These are phyloP conservation scores for Dendryphion nanum DNA, from an alignment of 2,329 filamentous ascomycete species.

Conservation along the genomic window DNA sequence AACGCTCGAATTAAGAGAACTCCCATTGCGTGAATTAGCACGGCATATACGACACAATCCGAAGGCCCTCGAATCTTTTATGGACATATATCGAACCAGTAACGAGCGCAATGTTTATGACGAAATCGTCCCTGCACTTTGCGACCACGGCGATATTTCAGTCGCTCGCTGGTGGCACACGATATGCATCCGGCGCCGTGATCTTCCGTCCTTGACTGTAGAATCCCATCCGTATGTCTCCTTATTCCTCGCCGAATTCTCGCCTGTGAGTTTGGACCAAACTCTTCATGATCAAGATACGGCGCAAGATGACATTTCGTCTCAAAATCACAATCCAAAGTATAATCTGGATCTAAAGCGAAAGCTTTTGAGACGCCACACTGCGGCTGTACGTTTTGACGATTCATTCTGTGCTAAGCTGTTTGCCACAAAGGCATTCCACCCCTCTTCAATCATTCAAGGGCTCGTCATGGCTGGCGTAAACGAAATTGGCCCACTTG, in stretches of 20 bases:
- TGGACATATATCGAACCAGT: constrained; percentile 40
- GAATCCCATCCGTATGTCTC: constrained; percentile 27
- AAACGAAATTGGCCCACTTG: constrained; percentile 69
- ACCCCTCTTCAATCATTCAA: constrained; percentile 69
- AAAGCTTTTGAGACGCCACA: constrained; percentile 40
- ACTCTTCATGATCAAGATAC: background rate
- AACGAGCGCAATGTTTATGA: constrained; percentile 44
- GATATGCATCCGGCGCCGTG: constrained; percentile 34
- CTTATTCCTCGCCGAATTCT: constrained; percentile 26
- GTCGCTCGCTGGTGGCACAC: constrained; percentile 41
- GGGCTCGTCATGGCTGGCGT: constrained; percentile 70
- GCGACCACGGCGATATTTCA: constrained; percentile 20
- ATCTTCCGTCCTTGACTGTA: constrained; percentile 37
- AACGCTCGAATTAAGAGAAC: constrained; percentile 20
- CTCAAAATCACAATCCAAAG: constrained; percentile 6
- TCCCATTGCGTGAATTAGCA: constrained; percentile 21
- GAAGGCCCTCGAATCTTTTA: constrained; percentile 24
- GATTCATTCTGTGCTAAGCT: constrained; percentile 75
- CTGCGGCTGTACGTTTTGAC: constrained; percentile 45
- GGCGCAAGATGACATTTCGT: background rate
- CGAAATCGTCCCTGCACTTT: constrained; percentile 35
- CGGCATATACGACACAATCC: constrained; percentile 7
- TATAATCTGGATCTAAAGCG: constrained; percentile 34
- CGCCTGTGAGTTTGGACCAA: constrained; percentile 3
- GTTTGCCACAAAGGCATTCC: constrained; percentile 75